Conservation (phyloP, 2,329 filamentous ascomycete species). For the Nannizziopsis arthrosporioides region DNA sequence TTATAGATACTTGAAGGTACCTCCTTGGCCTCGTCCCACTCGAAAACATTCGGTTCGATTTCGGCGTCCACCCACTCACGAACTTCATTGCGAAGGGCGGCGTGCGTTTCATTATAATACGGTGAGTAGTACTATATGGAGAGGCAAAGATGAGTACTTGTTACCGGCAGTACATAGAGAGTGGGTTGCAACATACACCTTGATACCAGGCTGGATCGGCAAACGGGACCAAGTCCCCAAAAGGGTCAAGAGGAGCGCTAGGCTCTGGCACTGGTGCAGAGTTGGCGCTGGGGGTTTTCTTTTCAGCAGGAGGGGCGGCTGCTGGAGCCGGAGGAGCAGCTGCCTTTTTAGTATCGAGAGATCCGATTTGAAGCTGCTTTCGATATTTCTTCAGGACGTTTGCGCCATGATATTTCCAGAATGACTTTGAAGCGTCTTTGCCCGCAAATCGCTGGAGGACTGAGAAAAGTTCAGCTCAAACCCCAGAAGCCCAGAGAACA, state of each 20-base stretch:
- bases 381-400: constrained; percentile 52
- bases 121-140: constrained; percentile 71
- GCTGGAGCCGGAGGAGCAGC: constrained; percentile 36
- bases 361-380: constrained; percentile 50
- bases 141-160: not conserved
- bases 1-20: constrained; percentile 87
- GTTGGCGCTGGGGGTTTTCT: constrained; percentile 46
- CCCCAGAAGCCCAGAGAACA: not conserved
- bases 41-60: constrained; percentile 80
- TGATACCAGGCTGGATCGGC: constrained; percentile 93
- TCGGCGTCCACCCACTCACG: constrained; percentile 83
- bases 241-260: constrained; percentile 63
- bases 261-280: constrained; percentile 28
- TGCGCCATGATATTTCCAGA: constrained; percentile 55
- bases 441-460: constrained; percentile 54
- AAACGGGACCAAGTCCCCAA: constrained; percentile 78
- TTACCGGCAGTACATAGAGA: constrained; percentile 2
- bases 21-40: constrained; percentile 93
- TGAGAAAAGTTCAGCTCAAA: constrained; percentile 20
- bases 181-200: constrained; percentile 49
- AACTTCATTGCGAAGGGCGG: constrained; percentile 77
- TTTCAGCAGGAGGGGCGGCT: constrained; percentile 40
- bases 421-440: constrained; percentile 58
- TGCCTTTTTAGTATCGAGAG: constrained; percentile 73
- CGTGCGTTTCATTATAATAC: constrained; percentile 92